Conservation (phyloP, 306 rosid species). For the Acmispon strigosus region DNA sequence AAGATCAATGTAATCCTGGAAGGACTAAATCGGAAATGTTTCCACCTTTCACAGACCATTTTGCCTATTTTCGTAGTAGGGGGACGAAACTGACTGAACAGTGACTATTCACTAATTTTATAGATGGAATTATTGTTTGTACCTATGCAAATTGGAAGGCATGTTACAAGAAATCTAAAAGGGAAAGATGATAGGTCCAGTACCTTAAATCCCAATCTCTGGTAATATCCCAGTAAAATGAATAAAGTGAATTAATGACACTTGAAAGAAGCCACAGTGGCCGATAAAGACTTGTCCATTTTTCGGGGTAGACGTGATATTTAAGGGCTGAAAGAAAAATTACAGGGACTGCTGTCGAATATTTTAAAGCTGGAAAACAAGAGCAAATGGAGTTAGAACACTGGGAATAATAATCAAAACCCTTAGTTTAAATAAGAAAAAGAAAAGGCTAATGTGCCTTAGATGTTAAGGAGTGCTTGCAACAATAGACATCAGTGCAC, state of each 20-base stretch:
- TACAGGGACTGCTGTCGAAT: conserved; percentile 92
- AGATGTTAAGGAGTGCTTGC: background rate
- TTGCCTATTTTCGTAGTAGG: no score
- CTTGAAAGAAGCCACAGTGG: conserved; percentile 95
- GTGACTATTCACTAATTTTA: no score
- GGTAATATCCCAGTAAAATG: conserved; percentile 98
- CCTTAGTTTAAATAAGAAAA: background rate
- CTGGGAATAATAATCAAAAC: background rate
- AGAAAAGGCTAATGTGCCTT: background rate
- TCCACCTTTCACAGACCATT: no score
- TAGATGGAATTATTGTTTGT: background rate
- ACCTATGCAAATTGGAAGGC: background rate
- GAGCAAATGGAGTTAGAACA: conserved; percentile 33
- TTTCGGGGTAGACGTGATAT: conserved; percentile 76
- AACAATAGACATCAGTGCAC: background rate
- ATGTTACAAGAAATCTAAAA: background rate
- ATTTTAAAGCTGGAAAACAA: conserved; percentile 77
- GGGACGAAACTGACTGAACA: no score
- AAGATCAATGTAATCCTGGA: no score
- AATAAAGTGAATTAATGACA: conserved; percentile 84
- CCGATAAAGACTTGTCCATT: conserved; percentile 72
- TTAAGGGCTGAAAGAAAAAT: conserved; percentile 96
- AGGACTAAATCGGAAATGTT: no score
- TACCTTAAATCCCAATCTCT: conserved; percentile 99
- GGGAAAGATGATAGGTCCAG: conserved; percentile 11